Conservation (phyloP, 2,329 filamentous ascomycete species). For the Phoma sp. region DNA sequence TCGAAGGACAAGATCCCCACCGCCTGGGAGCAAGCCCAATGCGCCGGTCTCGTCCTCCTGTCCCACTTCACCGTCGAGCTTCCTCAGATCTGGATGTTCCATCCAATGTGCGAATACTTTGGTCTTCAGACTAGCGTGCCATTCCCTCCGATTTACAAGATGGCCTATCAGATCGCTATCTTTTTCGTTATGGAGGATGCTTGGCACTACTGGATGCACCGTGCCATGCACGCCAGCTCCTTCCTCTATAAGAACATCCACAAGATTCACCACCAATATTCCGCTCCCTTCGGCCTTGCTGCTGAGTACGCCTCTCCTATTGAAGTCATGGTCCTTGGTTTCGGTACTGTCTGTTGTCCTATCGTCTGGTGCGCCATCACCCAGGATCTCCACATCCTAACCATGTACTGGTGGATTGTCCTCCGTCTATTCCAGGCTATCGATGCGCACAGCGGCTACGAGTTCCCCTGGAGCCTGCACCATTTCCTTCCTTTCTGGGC, state of each 20-base stretch:
- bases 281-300: constrained; percentile 92
- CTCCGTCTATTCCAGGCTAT: constrained; percentile 95
- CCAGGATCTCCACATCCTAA: constrained; percentile 88
- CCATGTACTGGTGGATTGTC: constrained; percentile 97
- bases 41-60: constrained; percentile 88
- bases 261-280: constrained; percentile 99
- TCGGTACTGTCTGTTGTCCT: constrained; percentile 82
- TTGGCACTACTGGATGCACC: constrained; percentile 98
- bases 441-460: constrained; percentile 95
- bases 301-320: constrained; percentile 98
- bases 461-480: constrained; percentile 96
- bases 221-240: constrained; percentile 88
- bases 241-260: constrained; percentile 91
- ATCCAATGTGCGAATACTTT: constrained; percentile 91
- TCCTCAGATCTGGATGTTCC: constrained; percentile 98
- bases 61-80: constrained; percentile 98
- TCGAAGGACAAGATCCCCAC: constrained; percentile 81
- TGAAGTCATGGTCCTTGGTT: constrained; percentile 91
- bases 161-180: constrained; percentile 87
- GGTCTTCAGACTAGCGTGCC: constrained; percentile 88
- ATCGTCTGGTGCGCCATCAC: constrained; percentile 84
- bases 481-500: constrained; percentile 98
- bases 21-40: constrained; percentile 91
- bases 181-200: constrained; percentile 97
- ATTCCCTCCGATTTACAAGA: constrained; percentile 84